Conservation (phyloP, 345 rosid genomes). For the Dipteronia sinensis region DNA sequence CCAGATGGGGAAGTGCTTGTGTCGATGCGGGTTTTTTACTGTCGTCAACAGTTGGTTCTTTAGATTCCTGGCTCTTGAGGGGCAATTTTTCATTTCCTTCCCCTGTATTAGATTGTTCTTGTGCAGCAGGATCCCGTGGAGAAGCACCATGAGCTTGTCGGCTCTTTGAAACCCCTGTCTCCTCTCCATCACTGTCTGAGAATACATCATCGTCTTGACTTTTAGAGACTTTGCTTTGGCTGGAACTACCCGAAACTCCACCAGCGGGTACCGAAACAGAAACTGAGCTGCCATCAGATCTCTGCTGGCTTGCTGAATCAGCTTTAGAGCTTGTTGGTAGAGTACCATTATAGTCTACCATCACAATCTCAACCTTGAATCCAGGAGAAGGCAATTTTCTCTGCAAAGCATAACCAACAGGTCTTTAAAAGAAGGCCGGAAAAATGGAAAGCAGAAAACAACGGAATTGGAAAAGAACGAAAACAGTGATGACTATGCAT, state of each 20-base stretch:
- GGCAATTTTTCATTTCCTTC: conserved; percentile 34
- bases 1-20: conserved; percentile 20
- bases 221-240: conserved; percentile 29
- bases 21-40: conserved; percentile 30
- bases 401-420: conserved; percentile 35
- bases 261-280: conserved; percentile 26
- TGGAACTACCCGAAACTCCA: conserved; percentile 19
- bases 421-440: not conserved
- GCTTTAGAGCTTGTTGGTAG: conserved; percentile 31
- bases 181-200: conserved; percentile 82
- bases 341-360: conserved; percentile 53
- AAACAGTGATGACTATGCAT: not conserved
- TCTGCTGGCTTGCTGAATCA: conserved; percentile 34
- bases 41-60: conserved; percentile 25
- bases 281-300: conserved; percentile 27
- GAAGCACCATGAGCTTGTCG: conserved; percentile 23
- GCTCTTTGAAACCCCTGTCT: conserved; percentile 40
- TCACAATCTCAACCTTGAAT: conserved; percentile 81
- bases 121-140: conserved; percentile 3
- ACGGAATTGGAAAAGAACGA: too few species aligned
- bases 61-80: conserved; percentile 17
- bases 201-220: conserved; percentile 69
- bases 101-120: conserved; percentile 23
- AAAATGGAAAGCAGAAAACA: not conserved
- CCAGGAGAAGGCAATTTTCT: conserved; percentile 92